phyloP scores from a whole-genome alignment of 2,329 filamentous ascomycete species.

The Monosporascus sp. region DNA sequence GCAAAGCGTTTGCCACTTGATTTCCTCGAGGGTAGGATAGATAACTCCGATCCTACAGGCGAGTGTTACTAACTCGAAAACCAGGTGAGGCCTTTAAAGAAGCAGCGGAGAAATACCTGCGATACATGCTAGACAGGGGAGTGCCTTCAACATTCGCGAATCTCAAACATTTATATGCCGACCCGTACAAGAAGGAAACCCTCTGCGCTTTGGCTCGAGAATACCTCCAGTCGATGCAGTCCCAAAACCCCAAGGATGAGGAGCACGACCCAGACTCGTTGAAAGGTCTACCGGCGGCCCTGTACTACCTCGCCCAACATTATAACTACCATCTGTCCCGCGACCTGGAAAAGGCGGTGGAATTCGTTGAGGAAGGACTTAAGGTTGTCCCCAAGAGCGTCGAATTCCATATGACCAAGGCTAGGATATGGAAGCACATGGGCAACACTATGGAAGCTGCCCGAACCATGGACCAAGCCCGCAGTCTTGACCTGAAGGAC shows the following conservation, averaged over 20 bases:
- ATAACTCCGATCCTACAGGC: background rate
- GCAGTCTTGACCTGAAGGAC: constrained; percentile 80
- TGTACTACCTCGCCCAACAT: constrained; percentile 94
- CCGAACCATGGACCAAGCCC: constrained; percentile 81
- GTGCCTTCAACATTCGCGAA: constrained; percentile 96
- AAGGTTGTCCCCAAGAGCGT: constrained; percentile 74
- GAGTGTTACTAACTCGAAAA: constrained; percentile 1
- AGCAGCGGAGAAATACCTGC: constrained; percentile 73
- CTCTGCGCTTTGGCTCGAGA: constrained; percentile 72
- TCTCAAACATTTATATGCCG: constrained; percentile 84
- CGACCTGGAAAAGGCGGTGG: constrained; percentile 73
- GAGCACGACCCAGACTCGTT: constrained; percentile 38
- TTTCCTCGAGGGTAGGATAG: constrained; percentile 66
- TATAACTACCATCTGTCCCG: constrained; percentile 91
- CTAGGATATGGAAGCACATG: constrained; percentile 86
- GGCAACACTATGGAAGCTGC: constrained; percentile 77
- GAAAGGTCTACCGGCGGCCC: constrained; percentile 70
- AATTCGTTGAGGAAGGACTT: constrained; percentile 80
- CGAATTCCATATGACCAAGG: constrained; percentile 92
- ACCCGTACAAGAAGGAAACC: constrained; percentile 69
- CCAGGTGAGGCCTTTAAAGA: constrained; percentile 72
- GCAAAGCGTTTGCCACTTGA: constrained; percentile 82
- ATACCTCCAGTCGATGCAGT: constrained; percentile 58
- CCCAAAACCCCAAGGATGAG: constrained; percentile 38
- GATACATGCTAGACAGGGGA: constrained; percentile 82